Evolutionary conservation across 1,139 yeast genomes (phyloP), one percentile per base, ranked within the genome.

Genomic region (Candida smagusa): DNA sequence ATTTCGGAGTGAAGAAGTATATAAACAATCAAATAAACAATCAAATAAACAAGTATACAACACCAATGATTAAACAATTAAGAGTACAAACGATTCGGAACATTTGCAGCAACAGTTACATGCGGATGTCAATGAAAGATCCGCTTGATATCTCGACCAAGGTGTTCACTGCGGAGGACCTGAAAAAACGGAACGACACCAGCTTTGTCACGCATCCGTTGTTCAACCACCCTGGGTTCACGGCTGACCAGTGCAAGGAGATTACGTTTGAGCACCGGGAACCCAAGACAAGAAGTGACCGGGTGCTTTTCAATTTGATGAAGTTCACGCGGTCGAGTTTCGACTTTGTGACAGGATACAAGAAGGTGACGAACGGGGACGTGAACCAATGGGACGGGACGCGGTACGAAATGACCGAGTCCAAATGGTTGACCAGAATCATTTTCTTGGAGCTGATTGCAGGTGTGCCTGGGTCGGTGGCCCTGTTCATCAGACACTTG

Each of bases 391-490:
- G 60, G 42, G 64, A 68, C 38, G 79, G 77, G 3, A 67, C 74
- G 1, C 56, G 77, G 41, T 78, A 68, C 47, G 65, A 61, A 32
- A 79, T 83, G 85, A 79, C 83, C 2, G 77, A 75, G 28, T 65
- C 65, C 37, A 78, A 80, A 52, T 84, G 90, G 90, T 52, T 84
- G 38, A 77, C 81, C n/a, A 59, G 92, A 40, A 64, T 75, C 42
- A 77, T 84, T 28, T 82, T 84, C 52, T 69, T 84, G 45, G 92
- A 84, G 58, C 74, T 83, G 43, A 69, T 84, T 41, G 92, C 92
- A 7, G 90, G 88, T 9, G 86, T 84, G 12, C 92, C 92, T 1
- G 90, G 92, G 8, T 77, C 81, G 68, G 85, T 81, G 29, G 92
- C 87, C 9, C 82, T 84, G 1, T 81, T 81, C 56, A 55, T 82